Base-by-base conservation (phyloP, 257 asterid species). In the Coffea eugenioides region DNA sequence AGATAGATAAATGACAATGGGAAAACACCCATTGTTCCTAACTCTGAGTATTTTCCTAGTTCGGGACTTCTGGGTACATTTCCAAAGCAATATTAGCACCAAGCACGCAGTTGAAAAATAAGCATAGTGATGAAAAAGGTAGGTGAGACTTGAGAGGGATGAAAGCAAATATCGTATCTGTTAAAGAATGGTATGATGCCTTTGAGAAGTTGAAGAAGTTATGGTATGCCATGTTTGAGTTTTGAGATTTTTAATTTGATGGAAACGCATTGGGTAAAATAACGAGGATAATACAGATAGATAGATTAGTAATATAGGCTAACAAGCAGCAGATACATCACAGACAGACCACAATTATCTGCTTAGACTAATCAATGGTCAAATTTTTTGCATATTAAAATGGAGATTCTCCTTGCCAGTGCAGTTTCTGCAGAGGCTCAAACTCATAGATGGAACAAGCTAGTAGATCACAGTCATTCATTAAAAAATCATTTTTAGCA, bases 311-410 rank as follows among this genome's bases (percentile, higher is more conserved):
- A 8, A n/a, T 69, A 31, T 3, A 54, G 15, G 56, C 59, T 39
- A 39, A 69, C 61, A 52, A 69, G 61, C 25, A 9, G 1, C 23
- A 36, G n/a, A 51, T 16, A 12, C 39, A 64, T 21, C 41, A 31
- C 51, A 46, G 31, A 31, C 31, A 31, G 34, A 36, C 31, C 48
- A 57, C 43, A 51, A 64, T 76, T 64, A 39, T 80, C 73, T 73
- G 23, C 48, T 61, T 71, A 31, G 83, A 73, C 74, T 23, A 51
- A 69, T 80, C 79, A 62, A 71, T 48, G 73, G 78, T 72, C 52
- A 48, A 71, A 25, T 16, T 57, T 56, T 27, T 16, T 54, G 25
- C 48, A 18, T 49, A 64, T 65, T 36, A 74, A 39, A 45, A 54
- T 57, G 78, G 69, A 41, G 78, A 74, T 74, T 74, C 56, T 73